Conservation (phyloP, 352 stramenopile genomes). For the Phytopythium delawarense region DNA sequence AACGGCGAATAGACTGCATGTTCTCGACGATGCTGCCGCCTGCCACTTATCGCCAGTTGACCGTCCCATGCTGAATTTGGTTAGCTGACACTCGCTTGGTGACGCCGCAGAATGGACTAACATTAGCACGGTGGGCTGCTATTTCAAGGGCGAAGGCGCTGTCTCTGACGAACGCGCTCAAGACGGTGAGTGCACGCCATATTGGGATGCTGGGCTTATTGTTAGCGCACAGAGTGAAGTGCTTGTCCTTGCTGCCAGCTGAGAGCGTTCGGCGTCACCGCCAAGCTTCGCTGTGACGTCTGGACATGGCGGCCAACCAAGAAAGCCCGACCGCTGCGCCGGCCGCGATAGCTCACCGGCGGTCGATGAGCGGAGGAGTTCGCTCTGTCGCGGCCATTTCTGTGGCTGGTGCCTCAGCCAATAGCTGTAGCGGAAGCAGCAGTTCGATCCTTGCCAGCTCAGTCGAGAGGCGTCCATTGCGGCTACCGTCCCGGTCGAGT, state of each 20-base stretch:
- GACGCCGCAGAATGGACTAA: too few relatives aligned
- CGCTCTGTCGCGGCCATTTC: background rate
- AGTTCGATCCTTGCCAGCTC: background rate
- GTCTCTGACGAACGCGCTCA: background rate
- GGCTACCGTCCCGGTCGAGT: conserved; percentile 7
- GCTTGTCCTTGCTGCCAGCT: background rate
- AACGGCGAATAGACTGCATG: conserved; percentile 4
- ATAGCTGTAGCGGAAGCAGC: background rate
- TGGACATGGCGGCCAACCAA: background rate
- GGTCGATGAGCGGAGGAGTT: background rate
- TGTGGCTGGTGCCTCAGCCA: background rate
- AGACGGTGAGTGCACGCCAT: background rate
- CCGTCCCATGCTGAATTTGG: background rate
- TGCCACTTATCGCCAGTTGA: background rate
- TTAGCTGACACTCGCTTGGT: background rate
- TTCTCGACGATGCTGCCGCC: background rate
- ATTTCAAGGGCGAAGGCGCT: background rate
- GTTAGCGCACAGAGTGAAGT: background rate
- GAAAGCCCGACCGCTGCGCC: background rate
- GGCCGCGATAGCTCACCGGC: background rate
- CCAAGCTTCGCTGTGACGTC: background rate
- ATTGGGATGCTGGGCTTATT: background rate
- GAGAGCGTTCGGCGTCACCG: too few relatives aligned
- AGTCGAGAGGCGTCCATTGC: conserved; percentile 10
- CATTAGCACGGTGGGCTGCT: background rate